Percentiles rank a stretch among this genome's conserved stretches.
These are phyloP conservation scores for Dichotomocladium elegans DNA, from an alignment of 371 early-diverging fungal species.

Conservation along the genomic window DNA sequence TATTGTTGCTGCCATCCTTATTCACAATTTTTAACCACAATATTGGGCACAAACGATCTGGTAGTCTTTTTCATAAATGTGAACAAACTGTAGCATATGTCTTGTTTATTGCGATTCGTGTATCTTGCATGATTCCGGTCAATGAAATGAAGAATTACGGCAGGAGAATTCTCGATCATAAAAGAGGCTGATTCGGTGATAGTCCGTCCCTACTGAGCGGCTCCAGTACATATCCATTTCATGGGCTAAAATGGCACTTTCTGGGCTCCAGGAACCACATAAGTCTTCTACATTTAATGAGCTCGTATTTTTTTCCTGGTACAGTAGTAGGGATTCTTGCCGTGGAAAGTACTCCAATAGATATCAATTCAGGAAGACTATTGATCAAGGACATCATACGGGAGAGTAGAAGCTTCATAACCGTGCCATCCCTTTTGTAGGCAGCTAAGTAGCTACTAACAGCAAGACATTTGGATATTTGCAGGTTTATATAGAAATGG, in stretches of 20 bases:
- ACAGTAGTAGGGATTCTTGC: conserved; percentile 69
- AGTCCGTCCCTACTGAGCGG: conserved; percentile 44
- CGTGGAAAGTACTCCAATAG: conserved; percentile 40
- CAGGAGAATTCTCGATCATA: not conserved
- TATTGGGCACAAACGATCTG: conserved; percentile 67
- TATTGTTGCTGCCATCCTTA: conserved; percentile 46
- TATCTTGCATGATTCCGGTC: too few species aligned
- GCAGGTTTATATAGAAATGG: too few species aligned
- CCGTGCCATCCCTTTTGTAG: conserved; percentile 15
- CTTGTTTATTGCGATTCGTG: too few species aligned
- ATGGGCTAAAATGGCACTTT: conserved; percentile 59
- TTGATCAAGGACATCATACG: conserved; percentile 52
- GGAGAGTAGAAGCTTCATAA: conserved; percentile 76
- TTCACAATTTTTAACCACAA: conserved; percentile 67
- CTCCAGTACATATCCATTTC: conserved; percentile 60
- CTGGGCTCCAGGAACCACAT: conserved; percentile 47
- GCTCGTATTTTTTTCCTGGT: too few species aligned
- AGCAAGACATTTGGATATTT: conserved; percentile 51
- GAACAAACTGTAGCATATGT: too few species aligned
- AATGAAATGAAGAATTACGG: too few species aligned
- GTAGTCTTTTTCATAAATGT: conserved; percentile 48
- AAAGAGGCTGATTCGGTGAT: not conserved
- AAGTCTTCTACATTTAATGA: conserved; percentile 46
- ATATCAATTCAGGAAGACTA: conserved; percentile 22
- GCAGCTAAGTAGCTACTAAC: conserved; percentile 19